These are phyloP conservation scores for Coemansia asiatica DNA, from an alignment of 192 early-diverging fungal genomes.

Conservation along the genomic window DNA sequence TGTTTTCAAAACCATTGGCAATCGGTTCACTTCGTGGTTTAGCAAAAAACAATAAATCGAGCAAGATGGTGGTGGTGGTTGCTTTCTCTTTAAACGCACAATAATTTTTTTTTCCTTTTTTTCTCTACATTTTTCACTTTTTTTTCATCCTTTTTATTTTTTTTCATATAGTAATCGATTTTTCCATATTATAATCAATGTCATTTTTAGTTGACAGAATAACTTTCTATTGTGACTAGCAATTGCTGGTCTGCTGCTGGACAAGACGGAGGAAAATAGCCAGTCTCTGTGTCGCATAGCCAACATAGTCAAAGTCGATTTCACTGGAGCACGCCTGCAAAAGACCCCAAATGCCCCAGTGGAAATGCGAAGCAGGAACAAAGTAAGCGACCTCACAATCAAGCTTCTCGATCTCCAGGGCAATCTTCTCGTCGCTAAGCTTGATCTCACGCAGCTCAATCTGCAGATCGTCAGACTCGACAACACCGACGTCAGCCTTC, in stretches of 20 bases:
- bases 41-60: slow-evolving; percentile 30
- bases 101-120: background rate
- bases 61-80: background rate
- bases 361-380: slow-evolving; percentile 58
- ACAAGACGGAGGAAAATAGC: slow-evolving; percentile 44
- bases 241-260: background rate
- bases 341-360: slow-evolving; percentile 82
- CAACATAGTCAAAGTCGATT: slow-evolving; percentile 77
- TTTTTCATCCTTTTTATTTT: background rate
- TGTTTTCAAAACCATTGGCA: slow-evolving; percentile 30
- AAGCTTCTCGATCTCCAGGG: slow-evolving; percentile 20
- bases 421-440: slow-evolving; percentile 20
- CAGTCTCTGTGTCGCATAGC: slow-evolving; percentile 63
- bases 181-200: background rate
- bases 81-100: background rate
- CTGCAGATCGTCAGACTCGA: slow-evolving; percentile 18
- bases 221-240: no score
- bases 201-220: no score
- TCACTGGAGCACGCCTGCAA: slow-evolving; percentile 73
- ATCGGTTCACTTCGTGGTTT: slow-evolving; percentile 47
- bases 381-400: slow-evolving; percentile 38
- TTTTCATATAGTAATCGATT: background rate
- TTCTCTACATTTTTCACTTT: background rate
- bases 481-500: slow-evolving; percentile 25
- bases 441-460: slow-evolving; percentile 20